Evolutionary conservation across 164 flowering plant species (phyloP).

Genomic region (Piper longum): DNA sequence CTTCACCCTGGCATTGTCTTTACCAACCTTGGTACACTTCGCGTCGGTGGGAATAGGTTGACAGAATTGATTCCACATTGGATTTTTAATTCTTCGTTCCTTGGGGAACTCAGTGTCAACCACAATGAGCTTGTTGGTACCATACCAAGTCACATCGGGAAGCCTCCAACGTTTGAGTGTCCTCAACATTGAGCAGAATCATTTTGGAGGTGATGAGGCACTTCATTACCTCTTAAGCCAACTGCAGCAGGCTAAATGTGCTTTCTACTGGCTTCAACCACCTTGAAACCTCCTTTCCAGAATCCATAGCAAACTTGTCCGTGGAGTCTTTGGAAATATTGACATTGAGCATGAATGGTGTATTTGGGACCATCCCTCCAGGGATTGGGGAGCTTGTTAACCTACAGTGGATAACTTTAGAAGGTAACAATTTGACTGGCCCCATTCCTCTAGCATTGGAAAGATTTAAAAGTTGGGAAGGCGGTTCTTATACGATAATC

Average conservation of each 20-base stretch:
- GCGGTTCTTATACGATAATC: neutral
- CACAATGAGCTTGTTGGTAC: no score
- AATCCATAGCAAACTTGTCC: constrained; percentile 2
- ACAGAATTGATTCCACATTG: no score
- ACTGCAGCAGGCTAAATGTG: neutral
- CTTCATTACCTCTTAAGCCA: neutral
- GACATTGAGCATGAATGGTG: neutral
- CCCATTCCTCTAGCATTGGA: neutral
- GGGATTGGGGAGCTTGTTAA: constrained; percentile 2
- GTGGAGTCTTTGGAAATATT: neutral
- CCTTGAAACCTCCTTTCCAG: neutral
- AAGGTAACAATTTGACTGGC: neutral
- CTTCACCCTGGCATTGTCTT: no score
- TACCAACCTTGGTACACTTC: no score
- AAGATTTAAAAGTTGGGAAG: neutral
- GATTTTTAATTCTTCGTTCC: no score
- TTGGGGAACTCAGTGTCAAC: no score
- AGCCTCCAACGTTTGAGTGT: no score
- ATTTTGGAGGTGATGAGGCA: neutral
- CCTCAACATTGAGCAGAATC: no score
- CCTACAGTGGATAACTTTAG: neutral
- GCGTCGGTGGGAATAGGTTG: no score
- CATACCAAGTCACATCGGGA: no score
- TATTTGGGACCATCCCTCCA: neutral
- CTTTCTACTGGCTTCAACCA: neutral